Base-by-base conservation (phyloP, 192 early-diverging fungal species). In the Entomortierella lignicola region DNA sequence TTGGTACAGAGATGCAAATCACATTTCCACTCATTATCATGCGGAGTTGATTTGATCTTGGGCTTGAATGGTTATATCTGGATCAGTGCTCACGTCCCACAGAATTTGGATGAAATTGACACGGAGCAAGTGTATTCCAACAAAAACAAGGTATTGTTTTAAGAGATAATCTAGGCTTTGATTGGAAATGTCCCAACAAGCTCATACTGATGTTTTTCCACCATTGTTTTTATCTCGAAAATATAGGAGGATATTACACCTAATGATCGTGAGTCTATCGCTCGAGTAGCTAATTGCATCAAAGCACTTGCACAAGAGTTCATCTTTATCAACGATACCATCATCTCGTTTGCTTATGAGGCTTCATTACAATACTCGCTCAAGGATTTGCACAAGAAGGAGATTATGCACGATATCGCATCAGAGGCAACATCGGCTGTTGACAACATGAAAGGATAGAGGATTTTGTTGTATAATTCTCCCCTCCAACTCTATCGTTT, bases 61-160 rank as follows among this genome's bases (percentile, higher is more conserved):
- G 98, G 98, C 21, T 77, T 99, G 30, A 99, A 99, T 66, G 98
- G 98, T 2, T 97, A 96, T 73, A 94, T 99, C 57, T 98, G 95
- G 95, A 91, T 98, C 26, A 88, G 91, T 84, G 97, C 97, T 71
- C 89, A 83, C 32, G 84, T 72, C 29, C 81, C 80, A 43, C 82
- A 66, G 81, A 83, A 34, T 60, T 88, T 82, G 81, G 86, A 91
- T 26, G 92, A 94, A 43, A 85, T 85, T n/a, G 92, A 94, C 71
- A 85, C 93, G 4, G 94, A 97, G 68, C 89, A 85, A 17, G 87
- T 97, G 15, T 98, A 98, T 75, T 91, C 91, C 26, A 93, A 93
- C 74, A 85, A 91, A 62, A 99, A 99, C 83, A 95, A 97, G 80
- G 94, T 90, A 79, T 47, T 6, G 37, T 42, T 18, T 37, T 23